Percentiles rank a stretch among this genome's conserved stretches.
Evolutionary conservation across 495 filamentous ascomycete species (phyloP).

Genomic region (Massariosphaeria phaeospora): DNA sequence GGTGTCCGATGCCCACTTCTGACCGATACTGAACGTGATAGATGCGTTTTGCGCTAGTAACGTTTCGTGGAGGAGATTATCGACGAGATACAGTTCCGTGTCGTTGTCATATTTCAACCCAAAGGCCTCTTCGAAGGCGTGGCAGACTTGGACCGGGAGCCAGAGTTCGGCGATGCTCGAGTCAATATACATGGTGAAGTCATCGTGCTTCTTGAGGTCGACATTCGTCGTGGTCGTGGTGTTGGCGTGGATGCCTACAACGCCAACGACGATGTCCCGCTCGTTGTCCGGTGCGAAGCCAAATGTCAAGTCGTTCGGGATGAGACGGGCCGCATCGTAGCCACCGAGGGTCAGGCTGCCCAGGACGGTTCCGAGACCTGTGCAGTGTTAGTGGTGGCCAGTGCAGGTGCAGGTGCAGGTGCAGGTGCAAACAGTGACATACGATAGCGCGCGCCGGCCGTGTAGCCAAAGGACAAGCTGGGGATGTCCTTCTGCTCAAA

Average conservation of each 20-base stretch:
- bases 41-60: conserved; percentile 48
- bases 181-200: conserved; percentile 45
- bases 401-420: background rate
- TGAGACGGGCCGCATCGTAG: conserved; percentile 51
- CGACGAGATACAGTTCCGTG: conserved; percentile 49
- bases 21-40: conserved; percentile 50
- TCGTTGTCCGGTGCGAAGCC: conserved; percentile 47
- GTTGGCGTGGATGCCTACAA: conserved; percentile 44
- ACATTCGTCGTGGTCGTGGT: conserved; percentile 18
- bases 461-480: conserved; percentile 53
- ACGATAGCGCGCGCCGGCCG: conserved; percentile 53
- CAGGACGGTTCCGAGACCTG: conserved; percentile 48
- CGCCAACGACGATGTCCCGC: conserved; percentile 48
- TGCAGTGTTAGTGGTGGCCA: conserved; percentile 4
- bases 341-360: conserved; percentile 55
- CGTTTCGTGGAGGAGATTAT: conserved; percentile 42
- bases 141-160: conserved; percentile 51
- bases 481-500: conserved; percentile 47
- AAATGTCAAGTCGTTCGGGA: conserved; percentile 47
- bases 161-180: conserved; percentile 53
- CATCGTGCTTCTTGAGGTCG: conserved; percentile 25
- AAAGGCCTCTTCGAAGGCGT: conserved; percentile 52
- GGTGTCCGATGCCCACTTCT: conserved; percentile 38
- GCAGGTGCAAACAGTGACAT: conserved; percentile 10
- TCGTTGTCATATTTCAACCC: conserved; percentile 46